Evolutionary conservation across 2,329 filamentous ascomycete genomes (phyloP).

Genomic region (Penicillium verrucosum): DNA sequence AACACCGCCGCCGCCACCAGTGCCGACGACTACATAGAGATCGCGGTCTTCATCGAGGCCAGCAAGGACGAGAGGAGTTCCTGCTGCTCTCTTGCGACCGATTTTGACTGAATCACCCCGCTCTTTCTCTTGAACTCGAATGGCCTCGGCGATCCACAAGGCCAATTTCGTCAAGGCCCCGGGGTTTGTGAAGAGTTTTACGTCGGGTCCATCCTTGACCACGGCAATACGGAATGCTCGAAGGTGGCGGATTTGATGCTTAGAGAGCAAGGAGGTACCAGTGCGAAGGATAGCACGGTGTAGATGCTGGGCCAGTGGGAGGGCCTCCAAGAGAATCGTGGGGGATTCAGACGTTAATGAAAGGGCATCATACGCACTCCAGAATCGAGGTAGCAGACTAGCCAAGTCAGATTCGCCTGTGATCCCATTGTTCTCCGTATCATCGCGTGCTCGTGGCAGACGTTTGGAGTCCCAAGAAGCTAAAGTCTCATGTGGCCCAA

Average conservation of each 20-base stretch:
- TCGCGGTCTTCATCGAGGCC: constrained; percentile 82
- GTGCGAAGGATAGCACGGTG: constrained; percentile 91
- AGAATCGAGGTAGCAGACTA: constrained; percentile 50
- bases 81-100: constrained; percentile 43
- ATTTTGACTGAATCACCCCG: constrained; percentile 64
- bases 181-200: constrained; percentile 86
- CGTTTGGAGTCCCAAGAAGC: constrained; percentile 34
- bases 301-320: constrained; percentile 82
- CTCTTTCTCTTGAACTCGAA: constrained; percentile 83
- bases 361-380: constrained; percentile 58
- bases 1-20: constrained; percentile 78
- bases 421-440: constrained; percentile 16
- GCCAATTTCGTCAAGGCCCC: constrained; percentile 90
- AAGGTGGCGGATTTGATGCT: constrained; percentile 89
- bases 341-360: constrained; percentile 45
- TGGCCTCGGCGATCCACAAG: constrained; percentile 89
- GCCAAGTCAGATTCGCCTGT: constrained; percentile 28
- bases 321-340: constrained; percentile 63
- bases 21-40: constrained; percentile 89
- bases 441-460: constrained; percentile 21
- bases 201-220: constrained; percentile 90
- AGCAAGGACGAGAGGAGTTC: constrained; percentile 84
- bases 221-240: constrained; percentile 92
- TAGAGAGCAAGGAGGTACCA: constrained; percentile 84
- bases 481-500: constrained; percentile 55